Base-by-base conservation (phyloP, 1,284 basidiomycete species). In the Moesziomyces parantarcticus region DNA sequence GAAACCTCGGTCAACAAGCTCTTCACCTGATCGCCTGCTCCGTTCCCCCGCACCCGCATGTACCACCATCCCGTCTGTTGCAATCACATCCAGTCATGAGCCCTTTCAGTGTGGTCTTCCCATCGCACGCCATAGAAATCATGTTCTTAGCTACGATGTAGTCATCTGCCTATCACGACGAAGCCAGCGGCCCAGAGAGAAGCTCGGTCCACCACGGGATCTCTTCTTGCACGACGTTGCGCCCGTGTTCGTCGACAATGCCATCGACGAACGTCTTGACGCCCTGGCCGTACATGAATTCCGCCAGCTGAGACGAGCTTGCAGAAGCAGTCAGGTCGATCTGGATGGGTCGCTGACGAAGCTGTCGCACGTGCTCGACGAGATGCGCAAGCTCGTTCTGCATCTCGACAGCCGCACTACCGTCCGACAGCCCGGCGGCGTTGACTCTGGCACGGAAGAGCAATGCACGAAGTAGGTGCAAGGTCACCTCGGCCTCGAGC, bases 1-100 rank as follows among this genome's bases (percentile, higher is more conserved):
- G 77, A 79, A 63, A 84, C 81, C 45, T 80, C 76, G 20, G 74
- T 77, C 49, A 82, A 78, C 58, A 85, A 85, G 79, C 80, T 85
- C 56, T 85, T 84, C 75, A 85, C 83, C 48, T 85, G 80, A 62
- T 55, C 32, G 18, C n/a, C 42, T n/a, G 23, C 20, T 20, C 44
- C 50, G 16, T 25, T 25, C 26, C n/a, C 47, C 9, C 13, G 20
- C 34, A 61, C 54, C 62, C 50, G 50, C 55, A 56, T 72, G 63
- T 67, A 66, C 34, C 41, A 72, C 40, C 56, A 67, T 47, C 66
- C 8, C 54, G 44, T 54, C 45, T 49, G 50, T 34, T 11, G 39
- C 56, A 63, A 62, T 55, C 23, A 11, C 29, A 29, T n/a, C n/a
- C n/a, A n/a, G n/a, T n/a, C n/a, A n/a, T n/a, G n/a, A n/a, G 8